Percentiles rank a stretch among this genome's conserved stretches.
phyloP scores from a whole-genome alignment of 495 filamentous ascomycete genomes.

The Podospora appendiculata region DNA sequence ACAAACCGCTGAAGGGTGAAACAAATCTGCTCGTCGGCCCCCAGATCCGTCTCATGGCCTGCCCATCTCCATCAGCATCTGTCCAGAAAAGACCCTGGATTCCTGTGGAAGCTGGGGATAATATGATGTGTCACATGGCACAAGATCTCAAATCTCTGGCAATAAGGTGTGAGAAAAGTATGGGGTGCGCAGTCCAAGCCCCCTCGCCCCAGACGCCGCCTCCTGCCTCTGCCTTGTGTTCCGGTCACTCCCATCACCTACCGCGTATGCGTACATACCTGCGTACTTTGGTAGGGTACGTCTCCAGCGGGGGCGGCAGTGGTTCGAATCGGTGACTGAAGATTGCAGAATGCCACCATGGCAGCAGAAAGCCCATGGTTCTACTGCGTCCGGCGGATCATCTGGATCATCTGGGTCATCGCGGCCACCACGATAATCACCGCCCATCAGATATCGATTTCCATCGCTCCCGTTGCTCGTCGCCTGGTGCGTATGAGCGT shows the following conservation, averaged over 20 bases:
- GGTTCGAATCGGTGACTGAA: conserved; percentile 9
- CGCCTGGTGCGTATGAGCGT: not conserved
- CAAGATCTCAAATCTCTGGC: conserved; percentile 26
- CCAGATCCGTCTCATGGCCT: conserved; percentile 18
- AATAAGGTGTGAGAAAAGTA: conserved; percentile 20
- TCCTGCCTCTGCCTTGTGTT: conserved; percentile 9
- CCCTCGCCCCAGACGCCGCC: conserved; percentile 6
- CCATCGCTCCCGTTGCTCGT: too few relatives aligned
- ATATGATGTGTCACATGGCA: conserved; percentile 32
- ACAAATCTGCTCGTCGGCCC: conserved; percentile 11
- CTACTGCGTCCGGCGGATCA: conserved; percentile 1
- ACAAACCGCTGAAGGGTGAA: conserved; percentile 18
- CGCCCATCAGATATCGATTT: too few relatives aligned
- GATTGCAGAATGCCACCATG: conserved; percentile 16
- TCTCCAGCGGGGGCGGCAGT: conserved; percentile 9
- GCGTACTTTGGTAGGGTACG: too few relatives aligned
- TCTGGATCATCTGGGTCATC: not conserved
- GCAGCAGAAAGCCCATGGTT: conserved; percentile 11
- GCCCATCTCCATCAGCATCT: conserved; percentile 8
- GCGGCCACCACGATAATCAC: too few relatives aligned
- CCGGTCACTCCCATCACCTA: conserved; percentile 4
- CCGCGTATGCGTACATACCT: too few relatives aligned
- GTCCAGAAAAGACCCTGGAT: conserved; percentile 12
- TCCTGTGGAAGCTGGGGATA: conserved; percentile 16
- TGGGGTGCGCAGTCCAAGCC: conserved; percentile 19